These are phyloP conservation scores for Neoconidiobolus thromboides DNA, from an alignment of 371 early-diverging fungal genomes.

Conservation along the genomic window DNA sequence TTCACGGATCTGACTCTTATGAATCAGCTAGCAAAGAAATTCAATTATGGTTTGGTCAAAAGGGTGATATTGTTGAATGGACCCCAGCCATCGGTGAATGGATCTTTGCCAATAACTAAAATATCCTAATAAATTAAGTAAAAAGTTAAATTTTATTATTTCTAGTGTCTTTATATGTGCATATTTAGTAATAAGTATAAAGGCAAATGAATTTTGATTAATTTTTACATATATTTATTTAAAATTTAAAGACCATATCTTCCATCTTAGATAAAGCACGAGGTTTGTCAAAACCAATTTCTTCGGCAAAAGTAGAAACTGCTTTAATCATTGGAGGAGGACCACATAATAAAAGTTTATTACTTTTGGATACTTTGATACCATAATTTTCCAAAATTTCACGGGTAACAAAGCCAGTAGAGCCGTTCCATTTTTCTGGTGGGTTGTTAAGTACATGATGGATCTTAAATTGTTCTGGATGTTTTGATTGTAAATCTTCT, in stretches of 20 bases:
- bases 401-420: slow-evolving; percentile 67
- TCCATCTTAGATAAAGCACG: slow-evolving; percentile 64
- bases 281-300: slow-evolving; percentile 55
- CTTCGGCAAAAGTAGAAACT: slow-evolving; percentile 45
- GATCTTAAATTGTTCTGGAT: slow-evolving; percentile 55
- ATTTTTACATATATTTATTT: slow-evolving; percentile 8
- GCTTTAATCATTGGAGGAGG: slow-evolving; percentile 86
- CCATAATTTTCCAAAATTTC: slow-evolving; percentile 55
- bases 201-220: no score
- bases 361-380: slow-evolving; percentile 54
- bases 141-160: no score
- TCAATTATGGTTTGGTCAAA: slow-evolving; percentile 86
- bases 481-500: slow-evolving; percentile 46
- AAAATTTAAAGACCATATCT: slow-evolving; percentile 84
- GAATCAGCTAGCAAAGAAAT: slow-evolving; percentile 96
- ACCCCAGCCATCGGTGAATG: background rate
- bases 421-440: slow-evolving; percentile 67
- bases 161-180: no score
- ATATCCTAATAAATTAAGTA: no score
- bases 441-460: slow-evolving; percentile 65
- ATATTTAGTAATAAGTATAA: no score
- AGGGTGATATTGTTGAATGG: background rate
- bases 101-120: background rate
- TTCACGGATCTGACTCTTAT: slow-evolving; percentile 97
- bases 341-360: slow-evolving; percentile 87